A percentile compares a stretch with the other conserved stretches of the same genome.
These are phyloP conservation scores for Pythium guiyangense DNA, from an alignment of 352 stramenopile species.

Conservation along the genomic window DNA sequence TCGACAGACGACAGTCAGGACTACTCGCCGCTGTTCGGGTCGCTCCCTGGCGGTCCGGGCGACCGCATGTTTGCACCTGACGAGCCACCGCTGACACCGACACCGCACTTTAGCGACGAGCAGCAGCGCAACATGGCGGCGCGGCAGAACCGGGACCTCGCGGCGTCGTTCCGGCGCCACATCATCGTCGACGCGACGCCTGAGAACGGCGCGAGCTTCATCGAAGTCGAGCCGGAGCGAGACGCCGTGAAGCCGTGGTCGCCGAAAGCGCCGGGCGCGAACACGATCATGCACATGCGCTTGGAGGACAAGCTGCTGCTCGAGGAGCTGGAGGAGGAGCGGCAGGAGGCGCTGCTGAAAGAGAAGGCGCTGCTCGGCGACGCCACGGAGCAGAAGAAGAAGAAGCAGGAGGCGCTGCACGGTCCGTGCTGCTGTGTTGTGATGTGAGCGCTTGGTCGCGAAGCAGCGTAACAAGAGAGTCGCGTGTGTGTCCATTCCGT, in stretches of 20 bases:
- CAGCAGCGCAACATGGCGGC: constrained; percentile 13
- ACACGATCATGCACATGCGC: constrained; percentile 66
- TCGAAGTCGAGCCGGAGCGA: constrained; percentile 41
- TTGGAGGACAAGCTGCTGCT: constrained; percentile 53
- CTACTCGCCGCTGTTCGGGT: constrained; percentile 12
- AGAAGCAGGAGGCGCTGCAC: constrained; percentile 20
- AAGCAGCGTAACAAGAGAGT: not conserved
- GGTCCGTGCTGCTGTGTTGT: constrained; percentile 55
- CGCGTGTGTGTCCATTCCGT: too few relatives aligned
- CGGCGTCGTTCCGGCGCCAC: constrained; percentile 45
- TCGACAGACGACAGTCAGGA: not conserved
- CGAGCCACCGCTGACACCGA: not conserved
- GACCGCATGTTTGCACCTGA: not conserved
- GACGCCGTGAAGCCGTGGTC: constrained; percentile 52
- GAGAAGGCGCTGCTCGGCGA: constrained; percentile 35
- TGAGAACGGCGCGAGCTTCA: constrained; percentile 58
- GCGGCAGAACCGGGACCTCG: constrained; percentile 25
- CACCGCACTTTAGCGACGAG: constrained; percentile 6
- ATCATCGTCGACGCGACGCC: constrained; percentile 58
- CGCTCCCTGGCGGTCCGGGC: not conserved
- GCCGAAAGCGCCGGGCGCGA: constrained; percentile 47
- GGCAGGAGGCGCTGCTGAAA: constrained; percentile 45
- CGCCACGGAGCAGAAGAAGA: constrained; percentile 1
- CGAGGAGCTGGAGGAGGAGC: constrained; percentile 58
- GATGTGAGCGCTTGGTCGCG: constrained; percentile 29